Evolutionary conservation across 495 filamentous ascomycete species (phyloP).

Genomic region (Penicillium daleae): DNA sequence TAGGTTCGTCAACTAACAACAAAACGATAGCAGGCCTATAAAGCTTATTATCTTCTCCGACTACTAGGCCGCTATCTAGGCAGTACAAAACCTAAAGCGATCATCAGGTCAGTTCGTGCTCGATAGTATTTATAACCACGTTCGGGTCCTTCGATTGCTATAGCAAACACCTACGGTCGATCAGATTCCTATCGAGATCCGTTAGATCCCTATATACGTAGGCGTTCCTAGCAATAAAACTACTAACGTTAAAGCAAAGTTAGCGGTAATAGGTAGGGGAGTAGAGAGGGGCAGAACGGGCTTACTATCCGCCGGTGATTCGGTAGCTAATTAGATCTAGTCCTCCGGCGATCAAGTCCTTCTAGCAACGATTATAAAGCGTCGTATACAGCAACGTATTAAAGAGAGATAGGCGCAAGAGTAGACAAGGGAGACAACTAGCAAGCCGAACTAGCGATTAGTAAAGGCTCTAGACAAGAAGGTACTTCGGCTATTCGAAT

Average conservation of each 20-base stretch:
- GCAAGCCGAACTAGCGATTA: background rate
- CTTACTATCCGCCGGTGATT: background rate
- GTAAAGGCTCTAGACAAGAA: background rate
- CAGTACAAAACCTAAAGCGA: background rate
- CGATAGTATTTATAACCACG: background rate
- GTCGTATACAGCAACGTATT: too few relatives aligned
- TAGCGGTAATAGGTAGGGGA: background rate
- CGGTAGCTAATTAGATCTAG: too few relatives aligned
- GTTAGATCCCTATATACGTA: background rate
- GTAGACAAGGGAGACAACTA: background rate
- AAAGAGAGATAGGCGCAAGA: too few relatives aligned
- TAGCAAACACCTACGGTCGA: background rate
- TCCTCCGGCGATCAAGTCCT: background rate
- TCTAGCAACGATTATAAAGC: too few relatives aligned
- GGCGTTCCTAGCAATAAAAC: background rate
- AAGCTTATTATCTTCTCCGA: background rate
- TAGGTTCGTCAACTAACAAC: background rate
- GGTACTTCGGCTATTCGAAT: background rate
- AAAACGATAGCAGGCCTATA: background rate
- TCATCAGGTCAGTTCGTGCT: background rate
- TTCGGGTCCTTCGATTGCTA: background rate
- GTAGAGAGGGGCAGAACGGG: background rate
- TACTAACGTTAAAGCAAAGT: background rate
- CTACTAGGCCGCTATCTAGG: background rate
- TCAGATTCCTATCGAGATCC: slow-evolving; percentile 1